phyloP scores from a whole-genome alignment of 176 grass and related monocot genomes.

The Carex parvula region DNA sequence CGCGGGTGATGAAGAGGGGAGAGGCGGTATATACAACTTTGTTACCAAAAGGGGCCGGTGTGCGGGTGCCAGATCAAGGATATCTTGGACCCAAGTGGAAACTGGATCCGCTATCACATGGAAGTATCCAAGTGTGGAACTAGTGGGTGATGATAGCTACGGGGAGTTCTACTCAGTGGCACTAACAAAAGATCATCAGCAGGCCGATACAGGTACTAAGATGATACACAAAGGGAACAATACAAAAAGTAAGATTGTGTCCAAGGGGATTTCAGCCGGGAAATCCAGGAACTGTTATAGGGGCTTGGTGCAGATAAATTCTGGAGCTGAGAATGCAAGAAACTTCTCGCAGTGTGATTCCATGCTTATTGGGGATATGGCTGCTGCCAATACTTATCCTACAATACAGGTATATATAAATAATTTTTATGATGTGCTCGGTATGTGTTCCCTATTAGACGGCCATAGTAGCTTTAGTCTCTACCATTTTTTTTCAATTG shows the following conservation, averaged over 20 bases:
- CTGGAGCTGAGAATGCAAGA: conserved; percentile 63
- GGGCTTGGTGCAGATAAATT: conserved; percentile 74
- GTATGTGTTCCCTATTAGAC: background rate
- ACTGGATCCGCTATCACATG: conserved; percentile 96
- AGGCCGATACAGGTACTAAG: conserved; percentile 92
- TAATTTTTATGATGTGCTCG: background rate
- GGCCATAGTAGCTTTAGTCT: background rate
- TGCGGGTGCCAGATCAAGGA: conserved; percentile 62
- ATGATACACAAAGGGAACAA: conserved; percentile 97
- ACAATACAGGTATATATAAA: conserved; percentile 60
- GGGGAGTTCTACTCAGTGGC: conserved; percentile 96
- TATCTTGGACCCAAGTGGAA: conserved; percentile 98
- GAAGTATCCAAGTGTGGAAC: conserved; percentile 93
- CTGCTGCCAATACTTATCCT: conserved; percentile 92
- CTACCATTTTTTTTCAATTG: background rate
- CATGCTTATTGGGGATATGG: conserved; percentile 92
- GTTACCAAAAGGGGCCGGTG: conserved; percentile 89
- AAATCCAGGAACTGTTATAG: conserved; percentile 97
- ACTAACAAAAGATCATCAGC: conserved; percentile 87
- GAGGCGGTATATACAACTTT: conserved; percentile 91
- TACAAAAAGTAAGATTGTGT: conserved; percentile 79
- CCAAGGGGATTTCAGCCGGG: conserved; percentile 92
- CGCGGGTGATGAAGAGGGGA: conserved; percentile 77
- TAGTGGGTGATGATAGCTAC: conserved; percentile 66
- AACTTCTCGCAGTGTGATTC: conserved; percentile 98